Percentiles rank a stretch among this genome's conserved stretches.
These are phyloP conservation scores for Fomitopsis pulvina DNA, from an alignment of 768 basidiomycete genomes.

Conservation along the genomic window DNA sequence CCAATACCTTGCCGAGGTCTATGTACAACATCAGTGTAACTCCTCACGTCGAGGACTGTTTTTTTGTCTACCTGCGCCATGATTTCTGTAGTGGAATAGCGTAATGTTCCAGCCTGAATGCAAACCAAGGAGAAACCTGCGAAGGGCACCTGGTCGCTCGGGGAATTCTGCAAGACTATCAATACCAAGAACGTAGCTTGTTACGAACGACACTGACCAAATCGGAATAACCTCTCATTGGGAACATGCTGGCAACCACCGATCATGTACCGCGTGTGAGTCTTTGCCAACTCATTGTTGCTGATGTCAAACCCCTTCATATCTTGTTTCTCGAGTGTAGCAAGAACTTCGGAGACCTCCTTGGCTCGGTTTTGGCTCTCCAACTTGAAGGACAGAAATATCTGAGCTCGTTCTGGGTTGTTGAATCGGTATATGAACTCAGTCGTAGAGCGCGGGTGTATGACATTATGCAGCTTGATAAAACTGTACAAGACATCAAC, in stretches of 20 bases:
- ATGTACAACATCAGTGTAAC: not conserved
- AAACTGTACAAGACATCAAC: constrained; percentile 49
- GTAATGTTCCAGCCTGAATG: constrained; percentile 91
- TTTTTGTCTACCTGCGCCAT: constrained; percentile 73
- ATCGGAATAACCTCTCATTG: constrained; percentile 86
- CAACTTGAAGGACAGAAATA: constrained; percentile 88
- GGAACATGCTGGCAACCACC: constrained; percentile 75
- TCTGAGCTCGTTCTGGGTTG: constrained; percentile 65
- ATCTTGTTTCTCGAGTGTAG: constrained; percentile 51
- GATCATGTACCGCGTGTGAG: constrained; percentile 90
- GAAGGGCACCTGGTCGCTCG: constrained; percentile 86
- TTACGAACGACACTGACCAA: constrained; percentile 54
- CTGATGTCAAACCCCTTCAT: constrained; percentile 90
- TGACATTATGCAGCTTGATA: constrained; percentile 75
- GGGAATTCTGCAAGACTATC: constrained; percentile 81
- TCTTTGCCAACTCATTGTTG: constrained; percentile 93
- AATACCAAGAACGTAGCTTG: not conserved
- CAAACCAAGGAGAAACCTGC: constrained; percentile 82
- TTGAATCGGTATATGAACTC: constrained; percentile 95
- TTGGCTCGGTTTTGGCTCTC: constrained; percentile 46
- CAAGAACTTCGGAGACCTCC: constrained; percentile 62
- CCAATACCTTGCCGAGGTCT: constrained; percentile 92
- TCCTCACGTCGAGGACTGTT: not conserved
- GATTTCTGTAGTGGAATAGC: constrained; percentile 96
- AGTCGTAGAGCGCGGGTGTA: constrained; percentile 88